These are phyloP conservation scores for Vaccinium myrtillus DNA, from an alignment of 148 eudicot species.

Conservation along the genomic window DNA sequence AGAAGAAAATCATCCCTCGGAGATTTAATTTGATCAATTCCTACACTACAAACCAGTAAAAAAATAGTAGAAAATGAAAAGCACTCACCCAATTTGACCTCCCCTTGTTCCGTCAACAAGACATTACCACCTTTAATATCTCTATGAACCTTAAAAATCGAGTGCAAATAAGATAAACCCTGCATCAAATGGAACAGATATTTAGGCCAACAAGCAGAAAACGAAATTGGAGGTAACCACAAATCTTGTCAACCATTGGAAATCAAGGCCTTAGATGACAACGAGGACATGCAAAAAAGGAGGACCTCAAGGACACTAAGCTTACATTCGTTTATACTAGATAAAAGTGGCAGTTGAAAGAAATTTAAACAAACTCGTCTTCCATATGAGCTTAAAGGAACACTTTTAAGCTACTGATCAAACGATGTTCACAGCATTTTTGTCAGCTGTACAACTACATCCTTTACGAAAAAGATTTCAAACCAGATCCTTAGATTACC, in stretches of 20 bases:
- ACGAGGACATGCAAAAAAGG: not conserved
- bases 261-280: not conserved
- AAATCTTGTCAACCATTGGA: not conserved
- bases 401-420: not conserved
- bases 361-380: not conserved
- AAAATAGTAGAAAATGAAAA: slow-evolving; percentile 3
- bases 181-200: slow-evolving; percentile 31
- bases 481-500: slow-evolving; percentile 40
- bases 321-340: not conserved
- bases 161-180: slow-evolving; percentile 97
- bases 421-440: not conserved
- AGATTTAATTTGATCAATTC: not conserved
- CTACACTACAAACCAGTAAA: not conserved
- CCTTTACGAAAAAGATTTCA: not conserved
- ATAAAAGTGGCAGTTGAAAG: not conserved
- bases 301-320: not conserved
- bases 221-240: not conserved
- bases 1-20: not conserved
- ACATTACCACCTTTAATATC: slow-evolving; percentile 98
- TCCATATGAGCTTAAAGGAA: not conserved
- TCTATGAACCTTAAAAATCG: slow-evolving; percentile 95
- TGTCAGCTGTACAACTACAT: not conserved
- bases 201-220: slow-evolving; percentile 6
- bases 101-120: slow-evolving; percentile 98
- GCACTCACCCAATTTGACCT: slow-evolving; percentile 89